A percentile compares a stretch with the other conserved stretches of the same genome.
These are phyloP conservation scores for Beauveria australis DNA, from an alignment of 2,329 filamentous ascomycete genomes.

Conservation along the genomic window DNA sequence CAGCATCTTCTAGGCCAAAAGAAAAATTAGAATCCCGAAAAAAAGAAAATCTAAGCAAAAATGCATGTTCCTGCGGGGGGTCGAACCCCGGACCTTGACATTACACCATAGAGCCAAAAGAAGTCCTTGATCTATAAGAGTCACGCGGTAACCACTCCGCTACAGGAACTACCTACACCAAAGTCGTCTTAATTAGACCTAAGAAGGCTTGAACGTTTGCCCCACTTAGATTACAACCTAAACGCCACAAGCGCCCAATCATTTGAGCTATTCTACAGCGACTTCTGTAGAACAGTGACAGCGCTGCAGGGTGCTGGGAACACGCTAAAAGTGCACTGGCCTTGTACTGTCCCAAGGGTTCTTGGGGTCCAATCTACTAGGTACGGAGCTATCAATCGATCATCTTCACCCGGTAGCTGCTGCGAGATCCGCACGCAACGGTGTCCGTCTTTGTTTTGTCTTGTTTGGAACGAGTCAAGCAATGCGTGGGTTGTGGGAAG, in stretches of 20 bases:
- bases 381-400: neutral
- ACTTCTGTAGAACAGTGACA: neutral
- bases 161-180: slow-evolving; percentile 17
- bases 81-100: slow-evolving; percentile 23
- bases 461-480: neutral
- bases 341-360: neutral
- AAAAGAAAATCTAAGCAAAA: neutral
- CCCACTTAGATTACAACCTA: slow-evolving; percentile 4
- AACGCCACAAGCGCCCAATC: slow-evolving; percentile 7
- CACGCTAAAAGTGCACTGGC: slow-evolving; percentile 1
- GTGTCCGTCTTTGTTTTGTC: neutral
- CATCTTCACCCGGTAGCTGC: neutral
- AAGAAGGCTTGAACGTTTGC: neutral
- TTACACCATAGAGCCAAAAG: slow-evolving; percentile 17
- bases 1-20: neutral
- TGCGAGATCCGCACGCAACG: slow-evolving; percentile 6
- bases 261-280: neutral
- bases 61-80: slow-evolving; percentile 19
- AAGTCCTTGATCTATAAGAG: slow-evolving; percentile 19
- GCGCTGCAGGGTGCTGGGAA: neutral
- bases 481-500: neutral
- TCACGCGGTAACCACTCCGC: slow-evolving; percentile 23
- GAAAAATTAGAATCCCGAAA: neutral
- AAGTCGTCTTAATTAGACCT: neutral
- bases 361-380: neutral